Evolutionary conservation across 805 yeast genomes (phyloP), one percentile per base, ranked within the genome.

Genomic region (Yarrowia sp.): DNA sequence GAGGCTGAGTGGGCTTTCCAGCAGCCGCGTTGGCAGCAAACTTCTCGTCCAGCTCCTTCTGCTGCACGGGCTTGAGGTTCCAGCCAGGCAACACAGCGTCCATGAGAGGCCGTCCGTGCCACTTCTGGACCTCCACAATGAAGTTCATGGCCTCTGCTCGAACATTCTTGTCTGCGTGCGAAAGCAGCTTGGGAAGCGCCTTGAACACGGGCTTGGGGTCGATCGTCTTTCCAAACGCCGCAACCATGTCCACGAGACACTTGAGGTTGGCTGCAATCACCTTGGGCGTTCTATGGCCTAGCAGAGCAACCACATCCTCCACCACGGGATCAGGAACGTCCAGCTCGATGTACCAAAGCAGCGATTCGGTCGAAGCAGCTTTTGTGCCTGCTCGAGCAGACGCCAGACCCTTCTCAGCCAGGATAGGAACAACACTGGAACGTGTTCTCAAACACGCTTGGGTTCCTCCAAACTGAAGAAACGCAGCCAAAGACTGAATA

Each of bases 11-110:
- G 1, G 75, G 73, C 9, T 65, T 62, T 12, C 65, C 64, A 8
- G 56, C 66, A 4, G 67, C 66, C 44, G 69, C 75, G 8, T 80
- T 79, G 36, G 78, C 80, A 42, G 80, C 87, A 71, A 93, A 90
- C 24, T 83, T 84, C 33, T 83, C 82, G 6, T 83, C 78, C 63
- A 93, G 78, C 70, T 92, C 98, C 65, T 86, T 88, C 73, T 90
- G 93, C 72, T 93, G 98, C 19, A 91, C 90, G 0, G 97, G 96
- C 71, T 93, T 94, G 74, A 94, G 79, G 25, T 84, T 84, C 61
- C 61, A 55, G 3, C 47, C 31, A 2, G 86, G 81, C 62, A 90
- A 81, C 38, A 90, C 74, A 0, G 85, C 70, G 14, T 79, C 78
- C 59, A 84, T 84, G 39, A 90, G 74, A 0, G 83, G 72, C 19